Evolutionary conservation across 768 basidiomycete species (phyloP).

Genomic region (Paxillus involutus): DNA sequence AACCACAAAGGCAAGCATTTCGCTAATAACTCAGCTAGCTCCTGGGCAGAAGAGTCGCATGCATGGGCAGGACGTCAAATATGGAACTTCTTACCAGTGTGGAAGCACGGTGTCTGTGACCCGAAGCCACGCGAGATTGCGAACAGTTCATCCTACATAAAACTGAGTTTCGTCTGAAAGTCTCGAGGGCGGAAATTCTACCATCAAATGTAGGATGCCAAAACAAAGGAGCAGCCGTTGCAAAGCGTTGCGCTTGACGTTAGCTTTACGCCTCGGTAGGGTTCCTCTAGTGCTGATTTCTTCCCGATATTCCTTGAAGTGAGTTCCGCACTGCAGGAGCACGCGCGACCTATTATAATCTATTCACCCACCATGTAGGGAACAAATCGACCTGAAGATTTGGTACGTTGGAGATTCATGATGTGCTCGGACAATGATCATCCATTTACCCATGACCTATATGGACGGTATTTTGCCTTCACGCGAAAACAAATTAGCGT

Average conservation of each 20-base stretch:
- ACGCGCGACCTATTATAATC: not conserved
- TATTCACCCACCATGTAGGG: not conserved
- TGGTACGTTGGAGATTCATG: constrained; percentile 32
- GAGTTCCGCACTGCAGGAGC: not conserved
- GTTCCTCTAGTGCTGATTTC: constrained; percentile 14
- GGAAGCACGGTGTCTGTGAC: no score
- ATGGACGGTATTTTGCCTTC: constrained; percentile 31
- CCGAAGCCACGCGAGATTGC: no score
- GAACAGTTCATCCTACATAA: no score
- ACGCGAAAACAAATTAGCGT: not conserved
- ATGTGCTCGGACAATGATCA: constrained; percentile 37
- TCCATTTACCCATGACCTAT: constrained; percentile 23
- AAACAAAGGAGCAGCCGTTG: constrained; percentile 36
- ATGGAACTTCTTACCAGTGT: no score
- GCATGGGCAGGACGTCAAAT: no score
- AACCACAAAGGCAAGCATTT: no score
- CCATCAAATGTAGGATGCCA: constrained; percentile 34
- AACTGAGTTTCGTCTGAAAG: not conserved
- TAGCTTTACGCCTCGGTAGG: constrained; percentile 42
- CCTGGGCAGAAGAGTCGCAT: no score
- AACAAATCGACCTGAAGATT: no score
- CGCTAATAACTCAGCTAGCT: no score
- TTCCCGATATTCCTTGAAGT: not conserved
- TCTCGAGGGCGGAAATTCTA: constrained; percentile 19
- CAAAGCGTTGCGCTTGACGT: constrained; percentile 48